Conservation (phyloP, 768 basidiomycete genomes). For the Pulveroboletus sp. region DNA sequence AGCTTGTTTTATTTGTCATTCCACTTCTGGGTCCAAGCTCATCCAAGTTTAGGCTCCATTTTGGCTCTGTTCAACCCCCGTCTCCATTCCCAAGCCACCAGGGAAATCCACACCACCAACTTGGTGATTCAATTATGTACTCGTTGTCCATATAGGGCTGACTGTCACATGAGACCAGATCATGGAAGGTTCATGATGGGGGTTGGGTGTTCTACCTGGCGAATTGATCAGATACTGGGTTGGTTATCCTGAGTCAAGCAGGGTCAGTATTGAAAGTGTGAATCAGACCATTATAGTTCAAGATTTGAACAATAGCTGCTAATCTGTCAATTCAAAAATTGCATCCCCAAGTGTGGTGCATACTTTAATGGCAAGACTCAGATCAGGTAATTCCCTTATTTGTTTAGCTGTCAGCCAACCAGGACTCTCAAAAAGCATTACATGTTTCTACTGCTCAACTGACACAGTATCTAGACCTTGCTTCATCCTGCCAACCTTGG, state of each 20-base stretch:
- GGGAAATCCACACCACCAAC: constrained; percentile 20
- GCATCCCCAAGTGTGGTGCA: too few species aligned
- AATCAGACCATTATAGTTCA: not conserved
- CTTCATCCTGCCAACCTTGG: too few species aligned
- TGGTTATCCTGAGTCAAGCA: not conserved
- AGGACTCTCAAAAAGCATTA: too few species aligned
- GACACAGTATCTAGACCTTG: too few species aligned
- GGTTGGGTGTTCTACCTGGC: not conserved
- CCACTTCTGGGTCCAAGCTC: constrained; percentile 6
- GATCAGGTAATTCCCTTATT: too few species aligned
- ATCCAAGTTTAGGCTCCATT: constrained; percentile 14
- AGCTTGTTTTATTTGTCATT: constrained; percentile 1
- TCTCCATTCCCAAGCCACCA: constrained; percentile 12
- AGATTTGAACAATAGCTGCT: too few species aligned
- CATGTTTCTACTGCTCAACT: too few species aligned
- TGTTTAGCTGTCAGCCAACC: too few species aligned
- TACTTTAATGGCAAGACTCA: too few species aligned
- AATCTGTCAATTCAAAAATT: too few species aligned
- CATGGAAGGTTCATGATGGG: not conserved
- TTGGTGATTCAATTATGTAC: constrained; percentile 8
- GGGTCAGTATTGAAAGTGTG: constrained; percentile 13
- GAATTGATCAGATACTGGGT: constrained; percentile 5
- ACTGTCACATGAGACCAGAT: too few species aligned
- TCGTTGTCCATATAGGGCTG: too few species aligned
- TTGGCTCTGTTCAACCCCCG: constrained; percentile 9